Evolutionary conservation across 192 early-diverging fungal genomes (phyloP).

Genomic region (Diversispora eburnea): DNA sequence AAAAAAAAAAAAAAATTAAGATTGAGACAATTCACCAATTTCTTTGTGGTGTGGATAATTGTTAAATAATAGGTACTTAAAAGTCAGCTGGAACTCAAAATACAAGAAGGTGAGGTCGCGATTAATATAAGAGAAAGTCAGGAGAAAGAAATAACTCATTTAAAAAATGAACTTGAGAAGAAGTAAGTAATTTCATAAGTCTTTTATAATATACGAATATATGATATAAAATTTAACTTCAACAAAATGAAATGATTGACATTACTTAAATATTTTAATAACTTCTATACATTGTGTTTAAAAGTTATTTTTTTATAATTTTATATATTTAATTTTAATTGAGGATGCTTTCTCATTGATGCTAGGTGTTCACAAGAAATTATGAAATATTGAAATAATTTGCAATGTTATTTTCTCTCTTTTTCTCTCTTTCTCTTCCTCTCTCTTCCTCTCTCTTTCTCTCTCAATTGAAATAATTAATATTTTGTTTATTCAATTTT

Average conservation of each 20-base stretch:
- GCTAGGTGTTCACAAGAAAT: not conserved
- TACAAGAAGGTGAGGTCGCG: not conserved
- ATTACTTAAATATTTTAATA: not conserved
- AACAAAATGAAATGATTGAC: conserved; percentile 6
- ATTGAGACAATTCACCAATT: no score
- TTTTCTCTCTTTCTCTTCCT: not conserved
- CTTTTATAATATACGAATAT: not conserved
- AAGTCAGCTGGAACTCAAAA: conserved; percentile 1
- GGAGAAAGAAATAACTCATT: not conserved
- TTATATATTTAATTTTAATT: not conserved
- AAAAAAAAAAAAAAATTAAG: no score
- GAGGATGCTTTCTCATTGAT: not conserved
- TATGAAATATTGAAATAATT: not conserved
- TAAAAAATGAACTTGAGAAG: conserved; percentile 14
- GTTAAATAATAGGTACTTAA: conserved; percentile 2
- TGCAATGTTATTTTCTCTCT: not conserved
- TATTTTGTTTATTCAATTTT: no score
- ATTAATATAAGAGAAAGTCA: not conserved
- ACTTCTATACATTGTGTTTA: not conserved
- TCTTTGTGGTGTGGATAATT: no score
- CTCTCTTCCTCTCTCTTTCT: not conserved
- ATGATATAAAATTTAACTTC: not conserved
- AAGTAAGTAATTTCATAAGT: conserved; percentile 3
- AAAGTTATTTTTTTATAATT: not conserved
- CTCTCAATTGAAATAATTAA: no score